Evolutionary conservation across 1,284 basidiomycete species (phyloP).

Genomic region (Ustanciosporium gigantosporum): DNA sequence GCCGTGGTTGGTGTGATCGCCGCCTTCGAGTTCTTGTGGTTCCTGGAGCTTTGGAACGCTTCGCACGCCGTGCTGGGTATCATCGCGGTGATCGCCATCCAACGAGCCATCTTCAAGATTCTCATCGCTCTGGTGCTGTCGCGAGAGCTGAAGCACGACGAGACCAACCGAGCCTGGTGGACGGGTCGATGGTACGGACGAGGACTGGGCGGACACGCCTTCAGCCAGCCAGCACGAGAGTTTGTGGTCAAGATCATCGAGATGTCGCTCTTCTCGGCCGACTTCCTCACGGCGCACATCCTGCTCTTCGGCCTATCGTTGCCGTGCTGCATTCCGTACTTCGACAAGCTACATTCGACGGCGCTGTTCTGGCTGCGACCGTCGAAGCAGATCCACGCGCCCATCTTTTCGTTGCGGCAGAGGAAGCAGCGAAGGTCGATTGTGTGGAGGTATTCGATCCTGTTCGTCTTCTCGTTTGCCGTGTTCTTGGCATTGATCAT

Average conservation of each 20-base stretch:
- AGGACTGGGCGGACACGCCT: conserved; percentile 58
- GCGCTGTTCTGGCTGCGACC: conserved; percentile 64
- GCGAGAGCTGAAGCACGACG: conserved; percentile 61
- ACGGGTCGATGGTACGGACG: conserved; percentile 61
- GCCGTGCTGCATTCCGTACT: conserved; percentile 62
- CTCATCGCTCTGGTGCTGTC: conserved; percentile 58
- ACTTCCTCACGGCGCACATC: conserved; percentile 56
- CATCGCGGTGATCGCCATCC: conserved; percentile 61
- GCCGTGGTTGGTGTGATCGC: conserved; percentile 57
- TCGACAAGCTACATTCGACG: conserved; percentile 55
- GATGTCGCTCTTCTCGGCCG: conserved; percentile 58
- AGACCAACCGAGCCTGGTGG: conserved; percentile 62
- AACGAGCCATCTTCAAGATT: conserved; percentile 61
- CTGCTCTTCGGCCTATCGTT: conserved; percentile 64
- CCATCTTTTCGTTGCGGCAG: conserved; percentile 70
- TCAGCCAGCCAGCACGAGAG: conserved; percentile 59
- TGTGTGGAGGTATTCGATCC: conserved; percentile 71
- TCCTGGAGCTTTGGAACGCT: conserved; percentile 87
- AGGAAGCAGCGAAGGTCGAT: conserved; percentile 58
- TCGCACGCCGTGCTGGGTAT: conserved; percentile 74
- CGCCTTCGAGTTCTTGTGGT: conserved; percentile 70
- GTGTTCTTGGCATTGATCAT: conserved; percentile 73
- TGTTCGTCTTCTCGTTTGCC: conserved; percentile 77
- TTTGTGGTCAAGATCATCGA: conserved; percentile 61
- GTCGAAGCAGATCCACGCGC: conserved; percentile 70